phyloP scores from a whole-genome alignment of 768 basidiomycete species.

The Trametes coccinea region DNA sequence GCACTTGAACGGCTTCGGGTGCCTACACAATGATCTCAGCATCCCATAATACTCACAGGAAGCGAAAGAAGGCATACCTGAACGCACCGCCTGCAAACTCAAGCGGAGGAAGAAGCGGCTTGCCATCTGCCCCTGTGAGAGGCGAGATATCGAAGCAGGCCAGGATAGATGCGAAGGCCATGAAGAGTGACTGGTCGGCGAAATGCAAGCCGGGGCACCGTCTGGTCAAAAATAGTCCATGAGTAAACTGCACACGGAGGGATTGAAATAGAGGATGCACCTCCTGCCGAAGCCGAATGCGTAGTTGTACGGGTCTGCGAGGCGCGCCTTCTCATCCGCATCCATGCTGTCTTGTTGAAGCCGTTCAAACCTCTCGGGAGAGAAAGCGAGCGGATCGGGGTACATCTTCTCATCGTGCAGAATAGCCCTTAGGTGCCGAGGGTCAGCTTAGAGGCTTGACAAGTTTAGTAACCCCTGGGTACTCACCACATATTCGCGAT shows the following conservation, averaged over 20 bases:
- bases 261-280: neutral
- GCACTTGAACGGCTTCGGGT: neutral
- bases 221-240: neutral
- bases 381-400: conserved; percentile 7
- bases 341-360: neutral
- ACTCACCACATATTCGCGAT: conserved; percentile 16
- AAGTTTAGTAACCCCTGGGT: too few species aligned
- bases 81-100: conserved; percentile 7
- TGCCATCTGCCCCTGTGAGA: conserved; percentile 12
- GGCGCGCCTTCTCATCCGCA: neutral
- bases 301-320: conserved; percentile 7
- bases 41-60: too few species aligned
- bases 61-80: conserved; percentile 3
- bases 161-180: conserved; percentile 19
- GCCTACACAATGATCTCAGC: neutral
- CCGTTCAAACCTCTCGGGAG: conserved; percentile 12
- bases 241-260: too few species aligned
- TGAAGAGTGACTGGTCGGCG: conserved; percentile 23
- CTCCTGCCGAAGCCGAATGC: conserved; percentile 21
- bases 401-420: conserved; percentile 18
- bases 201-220: conserved; percentile 26
- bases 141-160: conserved; percentile 23
- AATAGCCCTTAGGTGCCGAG: conserved; percentile 6
- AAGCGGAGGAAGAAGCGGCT: neutral
- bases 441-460: neutral